A percentile compares a stretch with the other conserved stretches of the same genome.
These are phyloP conservation scores for Babesia ovata DNA, from an alignment of 169 alveolate species.

Conservation along the genomic window DNA sequence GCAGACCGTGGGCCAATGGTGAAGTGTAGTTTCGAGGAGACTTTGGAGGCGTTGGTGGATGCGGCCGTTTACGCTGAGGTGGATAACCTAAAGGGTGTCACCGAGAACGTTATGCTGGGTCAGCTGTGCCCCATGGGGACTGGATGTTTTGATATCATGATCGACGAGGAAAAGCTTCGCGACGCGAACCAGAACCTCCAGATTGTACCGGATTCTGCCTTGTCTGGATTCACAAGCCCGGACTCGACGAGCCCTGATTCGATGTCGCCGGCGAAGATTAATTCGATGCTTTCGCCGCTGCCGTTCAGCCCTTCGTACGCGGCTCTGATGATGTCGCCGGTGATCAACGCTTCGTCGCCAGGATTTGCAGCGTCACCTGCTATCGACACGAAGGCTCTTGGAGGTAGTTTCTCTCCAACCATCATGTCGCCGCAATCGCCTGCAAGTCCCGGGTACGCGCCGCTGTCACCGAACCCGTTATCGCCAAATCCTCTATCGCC, in stretches of 20 bases:
- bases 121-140: conserved; percentile 93
- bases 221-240: conserved; percentile 79
- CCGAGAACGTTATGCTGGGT: conserved; percentile 95
- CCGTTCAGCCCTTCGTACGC: conserved; percentile 82
- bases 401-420: conserved; percentile 89
- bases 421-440: conserved; percentile 86
- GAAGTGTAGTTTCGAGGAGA: conserved; percentile 98
- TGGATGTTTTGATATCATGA: conserved; percentile 89
- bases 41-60: conserved; percentile 98
- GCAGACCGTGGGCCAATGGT: conserved; percentile 97
- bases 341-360: conserved; percentile 52
- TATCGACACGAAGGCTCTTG: conserved; percentile 80
- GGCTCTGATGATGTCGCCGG: conserved; percentile 76
- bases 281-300: conserved; percentile 76
- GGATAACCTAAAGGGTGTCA: conserved; percentile 89
- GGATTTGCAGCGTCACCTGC: conserved; percentile 62
- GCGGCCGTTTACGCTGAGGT: conserved; percentile 98
- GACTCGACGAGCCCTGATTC: conserved; percentile 76
- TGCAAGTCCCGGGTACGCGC: conserved; percentile 75
- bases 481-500: conserved; percentile 69
- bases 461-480: conserved; percentile 58
- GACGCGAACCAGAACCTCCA: conserved; percentile 87
- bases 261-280: conserved; percentile 75
- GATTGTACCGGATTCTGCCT: conserved; percentile 75
- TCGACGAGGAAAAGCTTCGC: conserved; percentile 87